Evolutionary conservation across 2,329 filamentous ascomycete genomes (phyloP).

Genomic region (Trichoderma sp.): DNA sequence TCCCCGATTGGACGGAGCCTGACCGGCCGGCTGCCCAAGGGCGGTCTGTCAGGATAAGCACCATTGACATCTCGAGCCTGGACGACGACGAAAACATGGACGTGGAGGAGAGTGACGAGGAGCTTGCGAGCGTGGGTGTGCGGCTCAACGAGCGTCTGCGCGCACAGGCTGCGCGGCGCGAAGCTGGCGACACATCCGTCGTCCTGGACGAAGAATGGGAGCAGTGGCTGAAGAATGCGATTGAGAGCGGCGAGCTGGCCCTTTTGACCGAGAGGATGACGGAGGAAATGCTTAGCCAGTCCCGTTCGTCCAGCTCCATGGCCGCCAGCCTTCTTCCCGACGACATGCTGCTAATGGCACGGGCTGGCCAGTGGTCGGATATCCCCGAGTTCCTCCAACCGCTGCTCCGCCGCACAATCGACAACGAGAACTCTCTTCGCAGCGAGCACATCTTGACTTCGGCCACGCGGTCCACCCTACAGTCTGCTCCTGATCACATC

Average conservation of each 20-base stretch:
- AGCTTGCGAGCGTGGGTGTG: slow-evolving; percentile 55
- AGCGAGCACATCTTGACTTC: slow-evolving; percentile 7
- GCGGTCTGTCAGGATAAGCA: slow-evolving; percentile 12
- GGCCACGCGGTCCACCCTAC: slow-evolving; percentile 10
- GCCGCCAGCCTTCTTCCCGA: slow-evolving; percentile 46
- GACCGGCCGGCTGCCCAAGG: slow-evolving; percentile 22
- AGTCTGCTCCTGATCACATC: slow-evolving; percentile 10
- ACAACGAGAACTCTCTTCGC: slow-evolving; percentile 33
- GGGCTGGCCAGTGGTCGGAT: slow-evolving; percentile 55
- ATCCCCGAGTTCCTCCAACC: slow-evolving; percentile 56
- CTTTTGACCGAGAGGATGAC: slow-evolving; percentile 45
- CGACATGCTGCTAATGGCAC: slow-evolving; percentile 53
- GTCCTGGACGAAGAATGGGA: slow-evolving; percentile 71
- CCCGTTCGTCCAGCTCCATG: slow-evolving; percentile 27
- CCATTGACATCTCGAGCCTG: slow-evolving; percentile 5
- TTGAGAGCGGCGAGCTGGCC: slow-evolving; percentile 59
- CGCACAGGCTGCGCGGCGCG: slow-evolving; percentile 60
- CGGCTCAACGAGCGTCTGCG: slow-evolving; percentile 63
- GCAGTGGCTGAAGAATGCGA: slow-evolving; percentile 69
- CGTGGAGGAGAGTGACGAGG: slow-evolving; percentile 53
- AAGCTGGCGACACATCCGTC: slow-evolving; percentile 56
- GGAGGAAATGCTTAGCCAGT: slow-evolving; percentile 34
- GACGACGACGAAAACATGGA: slow-evolving; percentile 35
- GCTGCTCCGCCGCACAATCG: slow-evolving; percentile 48
- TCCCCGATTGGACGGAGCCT: slow-evolving; percentile 53